Evolutionary conservation across 768 basidiomycete species (phyloP), one percentile per base, ranked within the genome.

Genomic region (Amyloporia xantha): DNA sequence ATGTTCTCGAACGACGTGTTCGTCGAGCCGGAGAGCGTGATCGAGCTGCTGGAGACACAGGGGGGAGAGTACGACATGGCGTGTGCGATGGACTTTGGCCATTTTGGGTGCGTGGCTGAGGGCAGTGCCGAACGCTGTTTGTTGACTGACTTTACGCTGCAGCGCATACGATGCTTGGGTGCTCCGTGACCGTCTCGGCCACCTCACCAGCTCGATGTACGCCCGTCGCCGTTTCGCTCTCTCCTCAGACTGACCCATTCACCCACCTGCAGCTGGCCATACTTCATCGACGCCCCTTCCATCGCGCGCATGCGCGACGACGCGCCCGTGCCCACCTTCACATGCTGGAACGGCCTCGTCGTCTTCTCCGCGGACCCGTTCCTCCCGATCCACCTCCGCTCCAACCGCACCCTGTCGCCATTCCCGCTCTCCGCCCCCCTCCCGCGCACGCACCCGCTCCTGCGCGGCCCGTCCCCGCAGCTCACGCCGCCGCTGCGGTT

Each of bases 301-400:
- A 61, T 63, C 51, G 54, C 61, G 36, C 67, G 68, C 2, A 63
- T 74, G 55, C 58, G 64, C 43, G 53, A 45, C 10, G 72, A 68
- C 28, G 64, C 67, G 12, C 70, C 73, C 10, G 72, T 65, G 1
- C 71, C 73, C 9, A 72, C 73, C 5, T 70, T 72, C 48, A 51
- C 69, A 0, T 74, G 73, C 58, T 74, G 73, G 73, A 74, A 74
- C 43, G 73, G 73, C 26, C 70, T 74, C 53, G 63, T 63, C 41
- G 67, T 66, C 2, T 68, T 74, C 54, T 38, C 54, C 7, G 66
- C 72, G 0, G 72, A 74, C 43, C 71, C 72, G 3, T 39, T 74
- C 25, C 61, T 73, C 25, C 71, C 73, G 12, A 49, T 69, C 28
- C 50, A 62, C 41, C 62, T 72, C 4, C 72, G 73, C 39, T 55